Conservation (phyloP, 1,139 yeast genomes). For the Blastobotrys indianensis region DNA sequence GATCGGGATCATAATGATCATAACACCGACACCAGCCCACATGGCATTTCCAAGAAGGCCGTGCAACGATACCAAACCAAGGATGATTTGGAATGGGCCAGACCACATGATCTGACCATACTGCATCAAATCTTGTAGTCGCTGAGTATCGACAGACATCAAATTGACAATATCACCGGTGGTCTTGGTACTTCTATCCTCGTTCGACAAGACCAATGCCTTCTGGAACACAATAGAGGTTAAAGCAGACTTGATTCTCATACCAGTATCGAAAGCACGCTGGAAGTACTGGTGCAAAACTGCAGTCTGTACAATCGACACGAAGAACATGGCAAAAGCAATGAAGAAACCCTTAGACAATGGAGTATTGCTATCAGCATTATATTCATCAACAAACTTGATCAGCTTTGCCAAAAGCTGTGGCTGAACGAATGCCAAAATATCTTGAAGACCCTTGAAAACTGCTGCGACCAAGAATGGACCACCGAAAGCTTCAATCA, state of each 20-base stretch:
- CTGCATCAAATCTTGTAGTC: constrained; percentile 85
- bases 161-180: constrained; percentile 97
- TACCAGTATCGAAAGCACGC: constrained; percentile 81
- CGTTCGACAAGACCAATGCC: constrained; percentile 73
- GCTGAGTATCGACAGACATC: constrained; percentile 95
- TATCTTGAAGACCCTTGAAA: constrained; percentile 77
- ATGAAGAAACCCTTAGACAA: constrained; percentile 78
- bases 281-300: constrained; percentile 90
- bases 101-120: constrained; percentile 90
- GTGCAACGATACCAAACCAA: constrained; percentile 74
- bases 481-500: constrained; percentile 63
- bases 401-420: constrained; percentile 73
- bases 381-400: constrained; percentile 74
- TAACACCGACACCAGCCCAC: constrained; percentile 94
- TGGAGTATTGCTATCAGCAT: constrained; percentile 43
- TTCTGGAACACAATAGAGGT: constrained; percentile 77
- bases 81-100: constrained; percentile 85
- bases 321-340: constrained; percentile 75
- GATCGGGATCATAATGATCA: constrained; percentile 79
- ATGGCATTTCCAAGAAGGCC: constrained; percentile 77
- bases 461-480: constrained; percentile 64
- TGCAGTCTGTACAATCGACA: constrained; percentile 78
- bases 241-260: constrained; percentile 77
- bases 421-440: constrained; percentile 82
- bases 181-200: constrained; percentile 69